Evolutionary conservation across 345 rosid genomes (phyloP).

Genomic region (Odontarrhena argentea): DNA sequence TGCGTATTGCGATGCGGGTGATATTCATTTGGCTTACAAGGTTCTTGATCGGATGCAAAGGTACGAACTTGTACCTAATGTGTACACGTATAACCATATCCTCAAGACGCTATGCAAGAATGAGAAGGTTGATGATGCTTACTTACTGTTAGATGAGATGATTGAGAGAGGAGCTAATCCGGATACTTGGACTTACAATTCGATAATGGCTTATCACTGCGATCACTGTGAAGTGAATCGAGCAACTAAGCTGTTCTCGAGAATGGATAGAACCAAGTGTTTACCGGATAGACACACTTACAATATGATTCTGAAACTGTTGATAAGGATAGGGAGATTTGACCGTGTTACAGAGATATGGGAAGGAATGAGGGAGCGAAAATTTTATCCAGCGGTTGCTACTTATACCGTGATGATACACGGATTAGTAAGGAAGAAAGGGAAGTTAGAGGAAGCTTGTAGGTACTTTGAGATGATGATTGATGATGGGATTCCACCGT

Average conservation of each 20-base stretch:
- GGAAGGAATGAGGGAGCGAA: constrained; percentile 66
- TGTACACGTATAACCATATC: constrained; percentile 75
- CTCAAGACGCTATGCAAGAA: constrained; percentile 72
- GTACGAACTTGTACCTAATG: constrained; percentile 64
- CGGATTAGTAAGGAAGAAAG: constrained; percentile 74
- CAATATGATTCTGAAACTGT: constrained; percentile 78
- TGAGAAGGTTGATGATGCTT: constrained; percentile 71
- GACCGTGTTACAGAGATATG: constrained; percentile 70
- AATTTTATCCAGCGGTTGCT: constrained; percentile 77
- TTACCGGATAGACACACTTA: constrained; percentile 68
- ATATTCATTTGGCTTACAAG: constrained; percentile 66
- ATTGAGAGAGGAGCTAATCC: constrained; percentile 53
- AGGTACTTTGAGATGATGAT: constrained; percentile 90
- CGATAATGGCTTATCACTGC: constrained; percentile 74
- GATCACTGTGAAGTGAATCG: constrained; percentile 75
- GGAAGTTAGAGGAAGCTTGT: constrained; percentile 79
- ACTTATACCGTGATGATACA: constrained; percentile 84
- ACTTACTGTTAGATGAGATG: constrained; percentile 71
- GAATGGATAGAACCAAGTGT: constrained; percentile 61
- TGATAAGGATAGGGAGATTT: constrained; percentile 73
- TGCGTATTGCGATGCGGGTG: constrained; percentile 60
- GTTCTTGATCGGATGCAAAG: constrained; percentile 79
- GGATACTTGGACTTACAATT: constrained; percentile 83
- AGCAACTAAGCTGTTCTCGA: constrained; percentile 62
- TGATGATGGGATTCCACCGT: constrained; percentile 89